Base-by-base conservation (phyloP, 2,329 filamentous ascomycete species). In the Neofusicoccum sp. region DNA sequence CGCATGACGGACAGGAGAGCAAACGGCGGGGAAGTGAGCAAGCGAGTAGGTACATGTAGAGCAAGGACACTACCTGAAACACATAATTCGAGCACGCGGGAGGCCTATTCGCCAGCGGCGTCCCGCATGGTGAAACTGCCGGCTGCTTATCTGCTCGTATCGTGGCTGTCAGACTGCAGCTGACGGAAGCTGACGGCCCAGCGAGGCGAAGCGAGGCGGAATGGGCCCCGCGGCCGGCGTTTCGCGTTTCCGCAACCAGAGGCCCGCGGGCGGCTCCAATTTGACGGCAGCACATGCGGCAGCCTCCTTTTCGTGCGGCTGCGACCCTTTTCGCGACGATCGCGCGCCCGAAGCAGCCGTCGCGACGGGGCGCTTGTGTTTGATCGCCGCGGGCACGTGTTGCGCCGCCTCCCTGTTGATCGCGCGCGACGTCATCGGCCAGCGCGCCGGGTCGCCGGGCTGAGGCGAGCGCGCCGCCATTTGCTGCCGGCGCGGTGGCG, bases 141-240 rank as follows among this genome's bases (percentile, higher is more conserved):
- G 51, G 51, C 51, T 56, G 51, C 51, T 56, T 56, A 56, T 43
- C 51, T 56, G 51, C 51, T 33, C 51, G 38, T 38, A 36, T 54
- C 34, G 41, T 12, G 12, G 11, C 6, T 1, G 8, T 12, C 33
- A 11, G 20, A 3, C 51, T 43, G n/a, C 51, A 56, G 51, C 51
- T 56, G 51, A 56, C 51, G 28, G 51, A 26, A 56, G 51, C 36
- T 12, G 26, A n/a, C 34, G 14, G 33, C 33, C 8, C 9, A 20
- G 33, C 12, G 24, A 6, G 16, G 48, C 36, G 26, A 56, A 14
- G 51, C 28, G 34, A 30, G n/a, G 11, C 49, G 31, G 47, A 30
- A 28, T 54, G 36, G n/a, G 31, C 36, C 45, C 38, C 36, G 51
- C 51, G 43, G 14, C 14, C 14, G 34, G 49, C 49, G 34, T 56